Evolutionary conservation across 2,329 filamentous ascomycete species (phyloP).

Genomic region (Pseudocercospora pini-densiflorae): DNA sequence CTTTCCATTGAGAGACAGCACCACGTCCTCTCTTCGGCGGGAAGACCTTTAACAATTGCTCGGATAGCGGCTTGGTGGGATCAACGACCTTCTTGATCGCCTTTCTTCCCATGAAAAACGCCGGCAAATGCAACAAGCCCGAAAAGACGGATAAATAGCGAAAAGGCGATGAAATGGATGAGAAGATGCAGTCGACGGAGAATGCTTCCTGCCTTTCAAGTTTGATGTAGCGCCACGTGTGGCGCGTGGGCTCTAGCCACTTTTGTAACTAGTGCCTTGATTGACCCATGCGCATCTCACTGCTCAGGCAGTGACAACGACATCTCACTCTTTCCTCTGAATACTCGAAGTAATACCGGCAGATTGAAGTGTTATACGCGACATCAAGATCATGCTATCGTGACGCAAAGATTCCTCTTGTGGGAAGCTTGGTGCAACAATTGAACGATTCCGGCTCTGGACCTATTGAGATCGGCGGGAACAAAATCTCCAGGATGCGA

Average conservation of each 20-base stretch:
- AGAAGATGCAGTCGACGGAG: neutral
- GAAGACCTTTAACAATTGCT: neutral
- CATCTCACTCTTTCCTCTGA: neutral
- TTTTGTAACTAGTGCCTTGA: neutral
- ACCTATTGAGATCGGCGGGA: too few relatives aligned
- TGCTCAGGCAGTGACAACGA: slow-evolving; percentile 1
- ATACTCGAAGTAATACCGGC: too few relatives aligned
- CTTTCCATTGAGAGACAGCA: neutral
- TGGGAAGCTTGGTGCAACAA: too few relatives aligned
- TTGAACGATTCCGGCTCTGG: too few relatives aligned
- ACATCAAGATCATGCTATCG: too few relatives aligned
- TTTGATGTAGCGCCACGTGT: neutral
- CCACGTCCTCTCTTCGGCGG: neutral
- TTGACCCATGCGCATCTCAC: neutral
- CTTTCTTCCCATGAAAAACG: slow-evolving; percentile 5
- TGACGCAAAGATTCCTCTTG: too few relatives aligned
- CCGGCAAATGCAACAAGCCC: neutral
- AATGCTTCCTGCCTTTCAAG: neutral
- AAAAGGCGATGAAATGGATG: neutral
- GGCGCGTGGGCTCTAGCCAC: neutral
- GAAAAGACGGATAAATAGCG: neutral
- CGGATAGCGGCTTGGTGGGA: neutral
- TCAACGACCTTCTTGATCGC: neutral
- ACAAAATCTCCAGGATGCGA: too few relatives aligned
- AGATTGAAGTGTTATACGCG: too few relatives aligned